phyloP scores from a whole-genome alignment of 2,329 filamentous ascomycete genomes.

The Penicillium fuscoglaucum region DNA sequence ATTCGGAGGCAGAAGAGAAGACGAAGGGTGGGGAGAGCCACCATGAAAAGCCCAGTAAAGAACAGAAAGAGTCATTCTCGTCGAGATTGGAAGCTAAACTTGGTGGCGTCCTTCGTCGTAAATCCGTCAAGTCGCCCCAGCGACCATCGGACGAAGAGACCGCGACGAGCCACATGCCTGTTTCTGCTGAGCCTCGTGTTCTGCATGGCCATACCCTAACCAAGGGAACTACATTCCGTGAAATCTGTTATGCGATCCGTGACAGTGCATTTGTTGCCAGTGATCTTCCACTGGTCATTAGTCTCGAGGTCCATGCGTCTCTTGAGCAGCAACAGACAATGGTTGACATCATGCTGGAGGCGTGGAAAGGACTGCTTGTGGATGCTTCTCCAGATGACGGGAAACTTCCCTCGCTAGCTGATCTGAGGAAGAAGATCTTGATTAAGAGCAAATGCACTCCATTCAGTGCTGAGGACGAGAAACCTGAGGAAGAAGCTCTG shows the following conservation, averaged over 20 bases:
- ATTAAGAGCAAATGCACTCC: conserved; percentile 74
- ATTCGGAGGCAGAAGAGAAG: conserved; percentile 29
- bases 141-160: not conserved
- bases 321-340: conserved; percentile 83
- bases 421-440: conserved; percentile 76
- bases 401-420: conserved; percentile 66
- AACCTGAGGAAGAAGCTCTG: conserved; percentile 15
- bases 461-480: conserved; percentile 39
- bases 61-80: conserved; percentile 17
- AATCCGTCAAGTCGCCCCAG: conserved; percentile 12
- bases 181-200: conserved; percentile 71
- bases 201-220: conserved; percentile 86
- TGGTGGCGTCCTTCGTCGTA: conserved; percentile 23
- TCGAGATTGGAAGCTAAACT: conserved; percentile 29
- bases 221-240: conserved; percentile 79
- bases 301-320: conserved; percentile 85
- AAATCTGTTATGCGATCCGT: conserved; percentile 77
- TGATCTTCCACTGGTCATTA: conserved; percentile 82
- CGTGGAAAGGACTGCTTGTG: conserved; percentile 75
- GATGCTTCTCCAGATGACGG: conserved; percentile 56
- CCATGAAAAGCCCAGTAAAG: conserved; percentile 17
- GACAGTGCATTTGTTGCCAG: conserved; percentile 75
- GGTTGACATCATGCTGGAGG: conserved; percentile 90
- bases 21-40: conserved; percentile 4
- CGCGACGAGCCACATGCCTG: conserved; percentile 8